Evolutionary conservation across 371 early-diverging fungal genomes (phyloP), one percentile per base, ranked within the genome.

Genomic region (Mortierella polycephala): DNA sequence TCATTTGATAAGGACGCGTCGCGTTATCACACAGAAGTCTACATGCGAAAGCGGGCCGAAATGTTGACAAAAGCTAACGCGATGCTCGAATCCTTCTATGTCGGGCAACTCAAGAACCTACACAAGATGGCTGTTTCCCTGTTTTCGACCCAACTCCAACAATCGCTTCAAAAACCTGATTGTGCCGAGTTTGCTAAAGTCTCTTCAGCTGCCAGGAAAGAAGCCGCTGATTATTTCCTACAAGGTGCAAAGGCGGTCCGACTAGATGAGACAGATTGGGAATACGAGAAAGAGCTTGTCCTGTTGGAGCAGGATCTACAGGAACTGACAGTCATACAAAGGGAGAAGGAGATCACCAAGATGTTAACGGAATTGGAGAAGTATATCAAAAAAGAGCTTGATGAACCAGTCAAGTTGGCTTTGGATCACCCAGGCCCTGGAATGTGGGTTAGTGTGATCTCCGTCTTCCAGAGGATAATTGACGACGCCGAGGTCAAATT

Each of bases 1-100:
- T 80, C 85, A 2, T 98, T 98, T 77, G 98, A 98, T 74, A 90
- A 88, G 67, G 93, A 93, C 59, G 99, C 97, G 0, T 91, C 92
- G 11, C 89, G 99, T 55, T 99, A 99, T 75, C 92, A 96, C 68
- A 74, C 88, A n/a, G 92, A 86, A 2, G 98, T 98, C 18, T 99
- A 96, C 82, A 77, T 90, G 61, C 91, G 91, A 67, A 97, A 96
- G 85, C 91, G 96, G 39, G 53, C 49, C 0, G 97, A 96, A 14
- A 90, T 97, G 84, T 69, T 90, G 57, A 84, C 81, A 55, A 93
- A 92, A 69, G 86, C 96, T 71, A 88, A 94, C 65, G 86, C 91
- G 7, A 89, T 90, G 61, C 85, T 97, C 52, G 89, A 93, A 56
- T 88, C 93, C 5, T 88, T 89, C 54, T 97, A 90, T 74, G 82